Conservation (phyloP, 768 basidiomycete genomes). For the Kwoniella shandongensis region DNA sequence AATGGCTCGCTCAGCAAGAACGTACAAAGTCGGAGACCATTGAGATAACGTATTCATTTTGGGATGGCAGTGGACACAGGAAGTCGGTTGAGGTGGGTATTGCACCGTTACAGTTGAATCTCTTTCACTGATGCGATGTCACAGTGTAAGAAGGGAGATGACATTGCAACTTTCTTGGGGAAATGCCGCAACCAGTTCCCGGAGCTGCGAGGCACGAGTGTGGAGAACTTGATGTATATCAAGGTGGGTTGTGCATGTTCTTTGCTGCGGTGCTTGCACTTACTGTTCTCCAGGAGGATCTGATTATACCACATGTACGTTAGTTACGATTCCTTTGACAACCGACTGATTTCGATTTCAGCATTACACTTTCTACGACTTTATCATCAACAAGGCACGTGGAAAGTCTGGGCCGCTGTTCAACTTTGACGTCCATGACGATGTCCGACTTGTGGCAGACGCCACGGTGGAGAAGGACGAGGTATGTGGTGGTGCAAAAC, state of each 20-base stretch:
- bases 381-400: slow-evolving; percentile 95
- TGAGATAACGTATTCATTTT: slow-evolving; percentile 92
- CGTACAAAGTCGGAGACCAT: slow-evolving; percentile 71
- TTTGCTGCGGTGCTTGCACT: background rate
- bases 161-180: slow-evolving; percentile 79
- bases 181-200: slow-evolving; percentile 92
- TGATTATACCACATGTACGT: slow-evolving; percentile 92
- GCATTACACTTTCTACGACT: slow-evolving; percentile 98
- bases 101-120: background rate
- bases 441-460: slow-evolving; percentile 88
- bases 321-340: too few relatives aligned
- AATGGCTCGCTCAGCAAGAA: slow-evolving; percentile 78
- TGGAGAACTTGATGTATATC: slow-evolving; percentile 98
- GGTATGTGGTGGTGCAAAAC: slow-evolving; percentile 55
- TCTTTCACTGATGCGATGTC: slow-evolving; percentile 5
- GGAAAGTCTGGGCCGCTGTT: slow-evolving; percentile 98
- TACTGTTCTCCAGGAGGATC: slow-evolving; percentile 70
- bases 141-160: slow-evolving; percentile 97
- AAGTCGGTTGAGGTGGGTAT: slow-evolving; percentile 79
- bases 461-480: slow-evolving; percentile 97
- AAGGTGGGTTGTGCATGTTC: slow-evolving; percentile 61
- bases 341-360: slow-evolving; percentile 51
- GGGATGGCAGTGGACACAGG: slow-evolving; percentile 97
- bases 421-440: slow-evolving; percentile 98
- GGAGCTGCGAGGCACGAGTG: slow-evolving; percentile 81